Base-by-base conservation (phyloP, 2,329 filamentous ascomycete genomes). In the Mycosphaerelloides madeirae region DNA sequence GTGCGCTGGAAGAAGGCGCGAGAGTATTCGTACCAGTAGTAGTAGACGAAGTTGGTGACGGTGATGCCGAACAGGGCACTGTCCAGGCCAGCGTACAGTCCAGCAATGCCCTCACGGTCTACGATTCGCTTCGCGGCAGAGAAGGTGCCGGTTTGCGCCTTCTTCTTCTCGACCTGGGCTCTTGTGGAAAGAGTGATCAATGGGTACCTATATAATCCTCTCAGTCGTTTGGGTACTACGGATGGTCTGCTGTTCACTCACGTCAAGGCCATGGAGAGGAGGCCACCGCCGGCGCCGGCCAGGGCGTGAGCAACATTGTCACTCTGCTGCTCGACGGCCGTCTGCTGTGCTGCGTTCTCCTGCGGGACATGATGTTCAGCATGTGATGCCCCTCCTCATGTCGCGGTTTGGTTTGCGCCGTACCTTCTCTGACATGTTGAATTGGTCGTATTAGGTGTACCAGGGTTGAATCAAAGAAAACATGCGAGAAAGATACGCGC, bases 21-120 rank as follows among this genome's bases (percentile, higher is more conserved):
- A 52, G 89, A 93, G 87, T 88, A 98, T 73, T 98, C 93, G 70
- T 97, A 98, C 91, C 87, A 98, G 77, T 97, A 98, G 74, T 98
- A 98, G 77, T 98, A 98, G 37, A 98, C 91, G 66, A 98, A 98
- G 75, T 98, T 98, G 60, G 93, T 98, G 58, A 98, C 84, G 68
- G 86, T 93, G 74, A 98, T 97, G 66, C 93, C 93, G 68, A 98
- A 96, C 35, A 98, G 77, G 40, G 93, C 93, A 51, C 87, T 94
- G 68, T 95, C 88, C 48, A 98, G 80, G 32, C 93, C 93, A 6
- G 93, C 83, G 66, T 97, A 98, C 29, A 98, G 81, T 25, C 93
- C 93, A 2, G 80, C 74, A 44, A 96, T 73, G 59, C 93, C 93
- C 70, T 98, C 93, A 58, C 93, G 86, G 58, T 90, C 85, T 53